phyloP scores from a whole-genome alignment of 805 yeast genomes.

The Cyberlindnera euphorbiae region DNA sequence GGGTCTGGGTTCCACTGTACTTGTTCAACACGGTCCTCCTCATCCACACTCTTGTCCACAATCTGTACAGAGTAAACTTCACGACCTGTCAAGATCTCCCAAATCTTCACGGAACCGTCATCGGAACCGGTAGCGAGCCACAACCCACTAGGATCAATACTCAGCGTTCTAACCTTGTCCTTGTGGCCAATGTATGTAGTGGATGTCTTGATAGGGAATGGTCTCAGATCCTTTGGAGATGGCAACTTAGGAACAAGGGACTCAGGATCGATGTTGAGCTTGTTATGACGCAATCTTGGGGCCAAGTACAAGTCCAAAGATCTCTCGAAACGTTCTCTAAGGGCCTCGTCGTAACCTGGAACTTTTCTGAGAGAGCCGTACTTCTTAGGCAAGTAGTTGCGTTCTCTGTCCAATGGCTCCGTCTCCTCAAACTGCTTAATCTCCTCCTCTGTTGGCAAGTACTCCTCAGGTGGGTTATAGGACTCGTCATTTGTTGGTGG shows the following conservation, averaged over 20 bases:
- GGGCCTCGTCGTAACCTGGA: conserved; percentile 82
- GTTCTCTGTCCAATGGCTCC: conserved; percentile 75
- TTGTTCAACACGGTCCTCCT: conserved; percentile 76
- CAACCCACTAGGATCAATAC: conserved; percentile 83
- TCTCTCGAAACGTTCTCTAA: conserved; percentile 91
- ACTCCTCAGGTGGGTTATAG: conserved; percentile 97
- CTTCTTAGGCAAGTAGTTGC: conserved; percentile 77
- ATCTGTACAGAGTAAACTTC: conserved; percentile 69
- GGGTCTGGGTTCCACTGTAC: conserved; percentile 88
- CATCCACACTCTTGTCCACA: conserved; percentile 42
- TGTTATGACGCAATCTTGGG: conserved; percentile 89
- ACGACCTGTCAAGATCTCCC: conserved; percentile 96
- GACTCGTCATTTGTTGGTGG: conserved; percentile 97
- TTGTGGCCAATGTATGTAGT: conserved; percentile 80
- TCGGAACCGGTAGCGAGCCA: conserved; percentile 98
- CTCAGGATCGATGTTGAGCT: conserved; percentile 92
- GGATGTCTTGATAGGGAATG: conserved; percentile 91
- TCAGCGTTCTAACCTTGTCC: conserved; percentile 75
- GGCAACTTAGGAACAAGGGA: conserved; percentile 94
- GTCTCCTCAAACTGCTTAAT: conserved; percentile 59
- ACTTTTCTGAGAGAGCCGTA: conserved; percentile 80
- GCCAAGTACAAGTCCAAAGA: conserved; percentile 91
- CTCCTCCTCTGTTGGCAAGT: conserved; percentile 77
- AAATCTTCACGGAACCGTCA: conserved; percentile 91
- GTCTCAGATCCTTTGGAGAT: conserved; percentile 92